Base-by-base conservation (phyloP, 1,284 basidiomycete genomes). In the Anthracocystis setariae region DNA sequence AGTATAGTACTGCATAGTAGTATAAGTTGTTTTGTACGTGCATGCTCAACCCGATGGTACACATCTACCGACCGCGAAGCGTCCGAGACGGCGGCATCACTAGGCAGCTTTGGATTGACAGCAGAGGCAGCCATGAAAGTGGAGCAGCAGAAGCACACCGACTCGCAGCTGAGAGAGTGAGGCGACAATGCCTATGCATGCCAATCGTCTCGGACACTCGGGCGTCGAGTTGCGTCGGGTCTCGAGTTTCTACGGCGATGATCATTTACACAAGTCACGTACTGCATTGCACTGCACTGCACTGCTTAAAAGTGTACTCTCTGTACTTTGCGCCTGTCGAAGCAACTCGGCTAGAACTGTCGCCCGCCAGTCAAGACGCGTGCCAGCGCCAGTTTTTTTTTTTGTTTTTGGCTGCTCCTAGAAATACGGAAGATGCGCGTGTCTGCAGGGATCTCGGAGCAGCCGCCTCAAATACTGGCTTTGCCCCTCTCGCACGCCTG, bases 171-270 rank as follows among this genome's bases (percentile, higher is more conserved):
- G 29, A 29, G 7, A 29, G 29, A 29, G 29, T 29, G 29, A 29
- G 29, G 29, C 21, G 43, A 13, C 8, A 17, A 23, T 32, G n/a
- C 38, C 47, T 39, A 60, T 67, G 58, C 64, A 67, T 67, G 64
- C 64, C 64, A 67, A 32, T 56, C 53, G 42, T 61, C 64, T 67
- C 64, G 64, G 64, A 56, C 64, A 47, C 58, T 67, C 64, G 53
- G 64, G 56, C 64, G 64, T 57, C 46, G 64, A 67, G 57, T n/a
- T 66, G 63, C 63, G 42, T 60, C 61, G 60, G 58, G 39, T 39
- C n/a, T n/a, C n/a, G n/a, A n/a, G n/a, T n/a, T n/a, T 51, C 29
- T 9, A 37, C 5, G 12, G 35, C 35, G 5, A 37, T 17, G 32
- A 33, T 8, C 15, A 37, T 37, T 17, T 15, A n/a, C 35, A 9